Percentiles rank a stretch among this genome's conserved stretches.
phyloP scores from a whole-genome alignment of 116 monocot genomes.

The Dioscorea cayenensis region DNA sequence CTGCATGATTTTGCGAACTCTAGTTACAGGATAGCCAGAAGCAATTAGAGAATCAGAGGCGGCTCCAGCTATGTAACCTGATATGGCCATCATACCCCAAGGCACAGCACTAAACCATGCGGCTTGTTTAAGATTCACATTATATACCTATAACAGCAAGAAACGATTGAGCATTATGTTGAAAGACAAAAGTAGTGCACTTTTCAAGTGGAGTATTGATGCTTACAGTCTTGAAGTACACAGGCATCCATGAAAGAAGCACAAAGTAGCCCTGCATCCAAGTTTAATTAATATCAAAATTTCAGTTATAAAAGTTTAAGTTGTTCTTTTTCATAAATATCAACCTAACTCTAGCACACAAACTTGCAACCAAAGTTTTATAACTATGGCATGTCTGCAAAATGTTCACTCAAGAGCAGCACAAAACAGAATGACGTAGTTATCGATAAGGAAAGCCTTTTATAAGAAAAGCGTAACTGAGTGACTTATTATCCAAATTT shows the following conservation, averaged over 20 bases:
- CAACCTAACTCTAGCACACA: too few species aligned
- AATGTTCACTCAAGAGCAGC: too few species aligned
- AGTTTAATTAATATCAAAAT: neutral
- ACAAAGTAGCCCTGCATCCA: conserved; percentile 86
- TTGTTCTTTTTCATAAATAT: too few species aligned
- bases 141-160: conserved; percentile 45
- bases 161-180: neutral
- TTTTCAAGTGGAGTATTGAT: neutral
- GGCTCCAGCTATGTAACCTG: conserved; percentile 76
- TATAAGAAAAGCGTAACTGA: too few species aligned
- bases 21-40: conserved; percentile 43
- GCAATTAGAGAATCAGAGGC: conserved; percentile 75
- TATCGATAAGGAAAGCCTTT: too few species aligned
- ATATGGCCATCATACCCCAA: conserved; percentile 84
- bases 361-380: too few species aligned
- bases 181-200: neutral
- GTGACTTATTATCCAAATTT: neutral
- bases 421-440: too few species aligned
- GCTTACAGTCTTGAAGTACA: conserved; percentile 92
- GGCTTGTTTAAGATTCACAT: conserved; percentile 86
- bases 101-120: conserved; percentile 96
- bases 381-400: too few species aligned
- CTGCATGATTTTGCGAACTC: conserved; percentile 86
- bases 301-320: too few species aligned
- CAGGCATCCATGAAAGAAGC: conserved; percentile 93